Evolutionary conservation across 176 grass and related monocot species (phyloP).

Genomic region (Aegilops sharonensis): DNA sequence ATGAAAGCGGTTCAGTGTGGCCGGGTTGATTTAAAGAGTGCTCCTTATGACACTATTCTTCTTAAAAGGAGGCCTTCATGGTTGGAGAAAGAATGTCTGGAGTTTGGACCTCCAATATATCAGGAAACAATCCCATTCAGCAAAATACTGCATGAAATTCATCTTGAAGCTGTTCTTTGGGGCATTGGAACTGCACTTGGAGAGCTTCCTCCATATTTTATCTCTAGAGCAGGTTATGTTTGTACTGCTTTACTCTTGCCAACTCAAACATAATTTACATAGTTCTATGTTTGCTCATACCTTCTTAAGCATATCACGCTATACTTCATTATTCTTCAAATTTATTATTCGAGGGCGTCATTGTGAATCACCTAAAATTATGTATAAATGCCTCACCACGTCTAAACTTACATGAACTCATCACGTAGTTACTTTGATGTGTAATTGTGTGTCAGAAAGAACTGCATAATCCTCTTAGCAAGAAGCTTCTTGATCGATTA

Average conservation of each 20-base stretch:
- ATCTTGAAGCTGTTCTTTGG: conserved; percentile 95
- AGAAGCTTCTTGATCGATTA: background rate
- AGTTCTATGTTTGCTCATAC: background rate
- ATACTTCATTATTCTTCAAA: background rate
- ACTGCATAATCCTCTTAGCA: background rate
- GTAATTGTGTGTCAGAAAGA: background rate
- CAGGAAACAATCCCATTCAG: conserved; percentile 66
- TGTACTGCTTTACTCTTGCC: conserved; percentile 1
- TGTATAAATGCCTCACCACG: background rate
- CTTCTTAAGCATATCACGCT: background rate
- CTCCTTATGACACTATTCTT: conserved; percentile 91
- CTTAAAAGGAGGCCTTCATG: conserved; percentile 76
- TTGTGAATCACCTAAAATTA: background rate
- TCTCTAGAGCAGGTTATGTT: conserved; percentile 89
- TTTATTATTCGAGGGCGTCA: background rate
- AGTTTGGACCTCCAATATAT: conserved; percentile 76
- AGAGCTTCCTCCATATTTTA: conserved; percentile 97
- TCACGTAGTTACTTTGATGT: background rate
- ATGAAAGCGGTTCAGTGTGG: conserved; percentile 90
- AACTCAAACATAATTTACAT: background rate
- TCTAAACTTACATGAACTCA: background rate
- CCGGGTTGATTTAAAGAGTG: conserved; percentile 81
- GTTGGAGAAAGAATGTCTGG: conserved; percentile 89
- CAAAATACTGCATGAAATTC: conserved; percentile 82
- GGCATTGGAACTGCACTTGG: conserved; percentile 95